Conservation (phyloP, 1,284 basidiomycete genomes). For the Heimioporus retisporus region DNA sequence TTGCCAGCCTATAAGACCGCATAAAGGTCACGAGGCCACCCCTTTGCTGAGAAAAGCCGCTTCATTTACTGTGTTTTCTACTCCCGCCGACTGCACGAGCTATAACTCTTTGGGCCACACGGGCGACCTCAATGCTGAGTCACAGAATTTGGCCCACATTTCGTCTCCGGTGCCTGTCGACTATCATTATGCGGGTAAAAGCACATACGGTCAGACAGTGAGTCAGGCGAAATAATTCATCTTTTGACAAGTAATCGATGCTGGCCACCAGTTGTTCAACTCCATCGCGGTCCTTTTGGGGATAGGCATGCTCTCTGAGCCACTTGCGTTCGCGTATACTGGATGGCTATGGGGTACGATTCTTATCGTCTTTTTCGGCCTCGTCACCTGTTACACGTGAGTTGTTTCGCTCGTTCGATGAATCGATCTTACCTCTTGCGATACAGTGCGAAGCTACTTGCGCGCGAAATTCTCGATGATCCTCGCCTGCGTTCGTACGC, state of each 20-base stretch:
- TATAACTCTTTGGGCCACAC: constrained; percentile 2
- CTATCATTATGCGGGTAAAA: constrained; percentile 59
- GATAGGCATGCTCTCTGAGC: constrained; percentile 92
- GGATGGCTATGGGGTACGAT: constrained; percentile 86
- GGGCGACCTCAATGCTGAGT: constrained; percentile 1
- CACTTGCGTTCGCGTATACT: constrained; percentile 88
- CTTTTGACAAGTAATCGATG: constrained; percentile 7
- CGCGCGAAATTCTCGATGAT: constrained; percentile 79
- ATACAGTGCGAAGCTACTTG: constrained; percentile 85
- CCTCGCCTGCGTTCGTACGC: constrained; percentile 83
- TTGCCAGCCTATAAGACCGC: neutral
- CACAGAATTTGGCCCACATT: constrained; percentile 10
- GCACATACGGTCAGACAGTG: constrained; percentile 90
- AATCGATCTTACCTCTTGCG: constrained; percentile 12
- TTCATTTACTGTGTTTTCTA: constrained; percentile 39
- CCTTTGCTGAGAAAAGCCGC: constrained; percentile 57
- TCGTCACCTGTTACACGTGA: constrained; percentile 90
- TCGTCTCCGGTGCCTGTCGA: constrained; percentile 32
- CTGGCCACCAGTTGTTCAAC: constrained; percentile 80
- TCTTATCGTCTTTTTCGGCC: constrained; percentile 83
- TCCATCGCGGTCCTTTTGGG: constrained; percentile 89
- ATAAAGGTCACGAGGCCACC: constrained; percentile 39
- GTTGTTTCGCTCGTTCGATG: constrained; percentile 40
- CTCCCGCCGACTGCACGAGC: neutral
- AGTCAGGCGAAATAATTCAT: constrained; percentile 35